Percentiles rank a stretch among this genome's conserved stretches.
These are phyloP conservation scores for Ochromonadaceae sp. DNA, from an alignment of 352 stramenopile genomes.

Conservation along the genomic window DNA sequence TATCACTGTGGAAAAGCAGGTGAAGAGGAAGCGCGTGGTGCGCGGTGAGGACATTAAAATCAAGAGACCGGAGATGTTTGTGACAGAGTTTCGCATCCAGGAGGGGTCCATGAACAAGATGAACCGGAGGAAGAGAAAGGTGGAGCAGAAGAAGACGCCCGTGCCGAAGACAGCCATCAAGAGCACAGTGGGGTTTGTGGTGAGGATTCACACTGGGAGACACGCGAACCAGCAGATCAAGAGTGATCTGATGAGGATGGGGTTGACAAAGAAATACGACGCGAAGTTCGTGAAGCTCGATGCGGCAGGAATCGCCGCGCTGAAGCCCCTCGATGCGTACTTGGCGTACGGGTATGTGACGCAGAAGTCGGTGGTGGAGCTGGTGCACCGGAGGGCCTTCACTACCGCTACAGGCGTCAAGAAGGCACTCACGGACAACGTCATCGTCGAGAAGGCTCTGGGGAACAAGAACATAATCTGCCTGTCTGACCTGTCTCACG, in stretches of 20 bases:
- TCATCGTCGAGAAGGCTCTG: not conserved
- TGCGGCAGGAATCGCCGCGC: not conserved
- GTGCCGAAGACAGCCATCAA: not conserved
- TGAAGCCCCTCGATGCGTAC: slow-evolving; percentile 5
- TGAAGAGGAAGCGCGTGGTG: slow-evolving; percentile 11
- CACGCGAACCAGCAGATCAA: not conserved
- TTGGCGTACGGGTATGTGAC: slow-evolving; percentile 9
- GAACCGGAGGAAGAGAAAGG: not conserved
- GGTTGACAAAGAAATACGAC: slow-evolving; percentile 4
- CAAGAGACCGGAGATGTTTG: slow-evolving; percentile 3
- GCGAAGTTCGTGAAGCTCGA: slow-evolving; percentile 6
- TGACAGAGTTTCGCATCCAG: not conserved
- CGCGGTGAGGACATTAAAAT: slow-evolving; percentile 7
- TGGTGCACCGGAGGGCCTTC: slow-evolving; percentile 10
- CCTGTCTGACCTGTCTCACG: slow-evolving; percentile 2
- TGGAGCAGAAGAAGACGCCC: not conserved
- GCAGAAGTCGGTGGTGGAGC: not conserved
- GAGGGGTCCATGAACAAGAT: slow-evolving; percentile 2
- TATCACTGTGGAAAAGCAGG: not conserved
- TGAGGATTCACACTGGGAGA: not conserved
- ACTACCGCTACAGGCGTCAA: not conserved
- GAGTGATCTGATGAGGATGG: not conserved
- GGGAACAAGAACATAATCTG: slow-evolving; percentile 11
- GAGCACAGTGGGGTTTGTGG: slow-evolving; percentile 11
- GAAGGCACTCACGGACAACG: not conserved